Evolutionary conservation across 805 yeast species (phyloP).

Genomic region (Metschnikowia drakensbergensis): DNA sequence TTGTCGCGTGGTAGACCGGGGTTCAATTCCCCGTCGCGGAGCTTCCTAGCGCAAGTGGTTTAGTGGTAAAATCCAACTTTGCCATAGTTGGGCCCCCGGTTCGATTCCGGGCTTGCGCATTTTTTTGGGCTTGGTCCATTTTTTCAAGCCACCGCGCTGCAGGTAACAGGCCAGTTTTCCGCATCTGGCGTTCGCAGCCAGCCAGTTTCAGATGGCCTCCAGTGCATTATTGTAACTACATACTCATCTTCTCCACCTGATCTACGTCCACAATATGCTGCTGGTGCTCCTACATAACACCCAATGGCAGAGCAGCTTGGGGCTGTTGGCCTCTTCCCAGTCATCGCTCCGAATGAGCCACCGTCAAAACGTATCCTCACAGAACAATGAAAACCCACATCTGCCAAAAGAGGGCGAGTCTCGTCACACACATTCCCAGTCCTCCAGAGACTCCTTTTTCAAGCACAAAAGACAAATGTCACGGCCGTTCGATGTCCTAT

Average conservation of each 20-base stretch:
- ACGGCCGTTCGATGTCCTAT: conserved; percentile 15
- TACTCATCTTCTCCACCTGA: neutral
- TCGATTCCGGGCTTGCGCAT: conserved; percentile 23
- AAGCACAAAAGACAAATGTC: conserved; percentile 5
- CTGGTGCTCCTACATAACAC: conserved; percentile 11
- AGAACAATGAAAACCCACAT: neutral
- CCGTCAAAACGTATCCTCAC: neutral
- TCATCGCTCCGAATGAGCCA: conserved; percentile 4
- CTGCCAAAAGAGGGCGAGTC: neutral
- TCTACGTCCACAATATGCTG: neutral
- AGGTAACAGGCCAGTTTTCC: neutral
- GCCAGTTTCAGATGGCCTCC: neutral
- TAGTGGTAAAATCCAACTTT: conserved; percentile 22
- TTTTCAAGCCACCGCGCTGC: neutral
- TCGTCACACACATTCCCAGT: neutral
- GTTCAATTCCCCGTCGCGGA: conserved; percentile 20
- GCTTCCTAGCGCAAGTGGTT: conserved; percentile 19
- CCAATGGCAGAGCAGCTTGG: conserved; percentile 9
- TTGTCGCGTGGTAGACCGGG: conserved; percentile 20
- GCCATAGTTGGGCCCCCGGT: conserved; percentile 23
- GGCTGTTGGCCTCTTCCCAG: conserved; percentile 8
- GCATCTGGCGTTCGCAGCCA: conserved; percentile 4
- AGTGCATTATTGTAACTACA: neutral
- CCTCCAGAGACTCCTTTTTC: neutral
- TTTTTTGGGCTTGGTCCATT: neutral